A percentile compares a stretch with the other conserved stretches of the same genome.
These are phyloP conservation scores for Syzygium malaccense DNA, from an alignment of 441 rosid genomes.

Conservation along the genomic window DNA sequence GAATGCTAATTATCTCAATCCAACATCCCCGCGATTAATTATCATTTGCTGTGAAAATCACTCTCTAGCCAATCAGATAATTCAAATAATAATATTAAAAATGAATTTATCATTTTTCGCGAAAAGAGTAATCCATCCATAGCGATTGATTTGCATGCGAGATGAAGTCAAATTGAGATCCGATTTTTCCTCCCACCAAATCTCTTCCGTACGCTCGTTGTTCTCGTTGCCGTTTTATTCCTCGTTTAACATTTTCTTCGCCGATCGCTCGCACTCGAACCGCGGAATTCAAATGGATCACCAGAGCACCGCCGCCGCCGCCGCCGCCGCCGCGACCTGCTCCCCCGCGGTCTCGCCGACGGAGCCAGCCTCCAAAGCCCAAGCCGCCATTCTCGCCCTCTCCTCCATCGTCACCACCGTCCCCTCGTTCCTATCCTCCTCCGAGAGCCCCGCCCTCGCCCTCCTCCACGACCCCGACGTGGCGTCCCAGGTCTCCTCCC, in stretches of 20 bases:
- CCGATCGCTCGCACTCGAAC: not conserved
- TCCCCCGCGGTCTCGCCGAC: not conserved
- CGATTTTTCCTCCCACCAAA: not conserved
- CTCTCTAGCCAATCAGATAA: not conserved
- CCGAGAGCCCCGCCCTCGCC: conserved; percentile 23
- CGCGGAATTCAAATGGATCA: not conserved
- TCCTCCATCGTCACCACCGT: conserved; percentile 36
- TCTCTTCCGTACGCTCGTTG: not conserved
- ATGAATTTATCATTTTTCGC: not conserved
- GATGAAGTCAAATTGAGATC: not conserved
- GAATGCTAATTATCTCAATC: not conserved
- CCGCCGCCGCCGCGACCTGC: not conserved
- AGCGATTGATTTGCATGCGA: not conserved
- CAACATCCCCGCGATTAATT: not conserved
- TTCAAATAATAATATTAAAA: not conserved
- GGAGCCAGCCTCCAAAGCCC: conserved; percentile 22
- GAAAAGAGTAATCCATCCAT: not conserved
- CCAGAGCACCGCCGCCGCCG: not conserved
- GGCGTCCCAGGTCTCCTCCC: conserved; percentile 50
- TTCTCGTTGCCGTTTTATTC: not conserved
- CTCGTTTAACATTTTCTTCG: not conserved
- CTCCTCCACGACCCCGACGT: conserved; percentile 53
- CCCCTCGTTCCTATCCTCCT: conserved; percentile 34
- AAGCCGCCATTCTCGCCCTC: conserved; percentile 39
- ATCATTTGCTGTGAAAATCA: not conserved